phyloP scores from a whole-genome alignment of 2,329 filamentous ascomycete species.

The Ophiostoma australiae region DNA sequence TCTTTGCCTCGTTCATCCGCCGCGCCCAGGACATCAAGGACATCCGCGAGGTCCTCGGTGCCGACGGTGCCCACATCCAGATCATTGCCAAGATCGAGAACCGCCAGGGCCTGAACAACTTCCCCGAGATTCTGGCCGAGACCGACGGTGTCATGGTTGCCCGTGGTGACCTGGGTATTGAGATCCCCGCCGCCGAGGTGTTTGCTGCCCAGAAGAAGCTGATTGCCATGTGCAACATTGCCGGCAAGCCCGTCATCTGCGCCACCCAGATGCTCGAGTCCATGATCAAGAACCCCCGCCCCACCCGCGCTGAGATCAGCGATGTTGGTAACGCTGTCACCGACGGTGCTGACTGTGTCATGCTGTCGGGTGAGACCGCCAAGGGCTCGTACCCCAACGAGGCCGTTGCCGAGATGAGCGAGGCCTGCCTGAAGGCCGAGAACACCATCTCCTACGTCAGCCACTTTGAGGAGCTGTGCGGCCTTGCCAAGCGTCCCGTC shows the following conservation, averaged over 20 bases:
- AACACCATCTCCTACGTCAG: slow-evolving; percentile 96
- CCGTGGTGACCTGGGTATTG: slow-evolving; percentile 95
- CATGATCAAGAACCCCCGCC: slow-evolving; percentile 99
- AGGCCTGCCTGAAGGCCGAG: slow-evolving; percentile 93
- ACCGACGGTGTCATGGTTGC: slow-evolving; percentile 99
- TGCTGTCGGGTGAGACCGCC: slow-evolving; percentile 98
- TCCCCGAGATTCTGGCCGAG: slow-evolving; percentile 89
- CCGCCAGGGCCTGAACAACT: slow-evolving; percentile 99
- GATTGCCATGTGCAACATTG: slow-evolving; percentile 99
- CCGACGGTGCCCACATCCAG: slow-evolving; percentile 92
- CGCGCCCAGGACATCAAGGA: slow-evolving; percentile 86
- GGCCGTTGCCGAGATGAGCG: slow-evolving; percentile 95
- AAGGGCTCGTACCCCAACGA: slow-evolving; percentile 93
- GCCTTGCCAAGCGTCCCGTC: slow-evolving; percentile 75
- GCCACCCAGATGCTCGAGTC: slow-evolving; percentile 99
- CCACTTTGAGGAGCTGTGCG: slow-evolving; percentile 92
- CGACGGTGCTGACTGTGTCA: slow-evolving; percentile 97
- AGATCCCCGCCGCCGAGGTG: slow-evolving; percentile 96
- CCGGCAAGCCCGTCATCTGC: slow-evolving; percentile 97
- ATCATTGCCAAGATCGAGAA: slow-evolving; percentile 99
- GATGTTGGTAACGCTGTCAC: slow-evolving; percentile 98
- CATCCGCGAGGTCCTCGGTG: slow-evolving; percentile 86
- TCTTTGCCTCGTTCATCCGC: slow-evolving; percentile 98
- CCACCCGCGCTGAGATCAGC: slow-evolving; percentile 95
- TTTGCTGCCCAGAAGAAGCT: slow-evolving; percentile 99